Evolutionary conservation across 2,329 filamentous ascomycete genomes (phyloP), one percentile per base, ranked within the genome.

Genomic region (Hymenoscyphus salicellus): DNA sequence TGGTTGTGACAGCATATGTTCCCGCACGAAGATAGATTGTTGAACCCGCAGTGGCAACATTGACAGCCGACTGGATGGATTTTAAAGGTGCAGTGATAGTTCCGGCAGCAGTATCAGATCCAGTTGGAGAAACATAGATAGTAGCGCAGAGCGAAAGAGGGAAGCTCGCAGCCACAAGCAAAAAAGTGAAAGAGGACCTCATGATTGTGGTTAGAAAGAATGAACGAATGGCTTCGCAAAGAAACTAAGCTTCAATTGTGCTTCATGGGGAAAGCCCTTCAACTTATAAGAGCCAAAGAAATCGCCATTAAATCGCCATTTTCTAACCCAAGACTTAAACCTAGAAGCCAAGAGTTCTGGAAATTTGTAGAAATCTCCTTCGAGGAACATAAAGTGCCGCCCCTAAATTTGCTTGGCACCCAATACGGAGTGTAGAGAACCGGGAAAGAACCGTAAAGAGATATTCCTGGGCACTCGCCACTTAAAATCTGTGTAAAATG

Each of bases 31-130:
- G 73, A 55, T 78, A 78, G 43, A 82, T 80, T 6, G 74, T 79
- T 63, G 82, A 80, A 5, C 81, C 81, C 32, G 81, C 78, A 7
- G 73, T 76, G 16, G 81, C 81, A 28, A 75, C 77, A 67, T 82
- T 71, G 4, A 83, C 77, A 0, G 80, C 81, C 2, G 75, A 73
- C 70, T 83, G 81, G 26, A 83, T 82, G 0, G 80, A 82, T 10
- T 76, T 78, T 41, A 77, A 78, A 0, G 81, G 81, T 0, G 77
- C 70, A 5, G 72, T 72, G 16, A 79, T 72, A 0, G 77, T 77
- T 11, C 80, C 81, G 5, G 75, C 68, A 38, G 46, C 60, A 72
- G 69, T 75, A 26, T 78, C 79, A 46, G 72, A 76, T 16, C 81
- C 81, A 1, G 75, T 76, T 0, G 80, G 79, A 1, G 81, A 78